Evolutionary conservation across 176 grass and related monocot species (phyloP).

Genomic region (Cenchrus purpureus): DNA sequence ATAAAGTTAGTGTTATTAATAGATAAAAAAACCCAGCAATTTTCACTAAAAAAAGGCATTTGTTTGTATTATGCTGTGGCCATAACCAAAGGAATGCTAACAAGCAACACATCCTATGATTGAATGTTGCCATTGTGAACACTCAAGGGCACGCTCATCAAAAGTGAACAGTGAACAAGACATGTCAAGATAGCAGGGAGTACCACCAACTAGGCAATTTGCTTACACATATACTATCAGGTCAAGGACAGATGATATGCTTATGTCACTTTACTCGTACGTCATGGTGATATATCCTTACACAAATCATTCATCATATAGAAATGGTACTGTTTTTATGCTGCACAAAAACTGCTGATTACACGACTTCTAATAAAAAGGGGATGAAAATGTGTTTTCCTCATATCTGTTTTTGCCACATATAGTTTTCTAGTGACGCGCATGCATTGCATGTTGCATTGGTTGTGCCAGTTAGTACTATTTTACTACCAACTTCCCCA

Average conservation of each 20-base stretch:
- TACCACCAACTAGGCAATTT: constrained; percentile 36
- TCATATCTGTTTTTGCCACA: constrained; percentile 6
- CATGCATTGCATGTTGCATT: neutral
- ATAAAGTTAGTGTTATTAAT: neutral
- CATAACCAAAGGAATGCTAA: neutral
- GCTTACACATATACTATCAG: constrained; percentile 26
- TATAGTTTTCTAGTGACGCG: neutral
- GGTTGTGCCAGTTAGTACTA: neutral
- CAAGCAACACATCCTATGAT: constrained; percentile 34
- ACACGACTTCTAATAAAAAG: neutral
- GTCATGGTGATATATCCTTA: neutral
- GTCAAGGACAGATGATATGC: constrained; percentile 29
- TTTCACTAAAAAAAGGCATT: neutral
- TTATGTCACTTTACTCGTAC: neutral
- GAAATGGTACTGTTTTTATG: neutral
- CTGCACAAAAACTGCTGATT: neutral
- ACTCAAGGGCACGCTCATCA: constrained; percentile 44
- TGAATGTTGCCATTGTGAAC: constrained; percentile 66
- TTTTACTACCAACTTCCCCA: neutral
- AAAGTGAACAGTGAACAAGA: constrained; percentile 37
- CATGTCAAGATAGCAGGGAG: constrained; percentile 27
- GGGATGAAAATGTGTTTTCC: neutral
- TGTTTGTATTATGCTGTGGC: neutral
- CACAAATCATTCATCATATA: neutral
- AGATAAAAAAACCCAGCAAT: neutral